Evolutionary conservation across 2,329 filamentous ascomycete genomes (phyloP), one percentile per base, ranked within the genome.

Genomic region (Penicillium sp.): DNA sequence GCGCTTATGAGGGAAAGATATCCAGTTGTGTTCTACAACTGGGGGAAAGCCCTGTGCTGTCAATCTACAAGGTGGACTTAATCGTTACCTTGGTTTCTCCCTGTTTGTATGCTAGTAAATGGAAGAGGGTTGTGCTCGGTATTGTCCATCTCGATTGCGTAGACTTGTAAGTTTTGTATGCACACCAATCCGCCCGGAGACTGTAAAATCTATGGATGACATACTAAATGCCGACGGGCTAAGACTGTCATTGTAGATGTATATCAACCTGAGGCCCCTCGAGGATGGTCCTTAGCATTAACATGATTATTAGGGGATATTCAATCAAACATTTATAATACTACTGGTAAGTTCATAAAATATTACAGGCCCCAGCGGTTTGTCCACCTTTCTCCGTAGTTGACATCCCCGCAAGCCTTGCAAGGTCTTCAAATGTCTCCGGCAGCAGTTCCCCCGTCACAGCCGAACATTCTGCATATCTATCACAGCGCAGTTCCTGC

Each of bases 1-100:
- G 88, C 86, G 88, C 92, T 97, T 83, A 97, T 89, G 92, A 97
- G 92, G 93, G 93, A 97, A 97, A 97, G 93, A 97, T 92, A 96
- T 88, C 91, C 73, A 73, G 72, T 69, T 69, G 78, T 75, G 73
- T 74, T 76, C 67, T 67, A 69, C 67, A 63, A 74, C 74, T 79
- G 88, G 91, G 92, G 92, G 93, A 97, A 97, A 92, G 93, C 93
- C 93, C 92, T 97, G 92, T 94, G 86, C 82, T 86, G 81, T 84
- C 82, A 74, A 74, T 70, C 85, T 84, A 83, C 84, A 87, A 89
- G 87, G 81, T 88, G 85, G 85, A 90, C 90, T 93, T 95, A 75
- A 93, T 81, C 87, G 90, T 92, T 88, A 84, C 88, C 87, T 88
- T 84, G 80, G 72, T 72, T 72, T 71, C 68, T 72, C 68, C 69